Evolutionary conservation across 2,329 filamentous ascomycete species (phyloP).

Genomic region (Phyllosticta citrichinensis): DNA sequence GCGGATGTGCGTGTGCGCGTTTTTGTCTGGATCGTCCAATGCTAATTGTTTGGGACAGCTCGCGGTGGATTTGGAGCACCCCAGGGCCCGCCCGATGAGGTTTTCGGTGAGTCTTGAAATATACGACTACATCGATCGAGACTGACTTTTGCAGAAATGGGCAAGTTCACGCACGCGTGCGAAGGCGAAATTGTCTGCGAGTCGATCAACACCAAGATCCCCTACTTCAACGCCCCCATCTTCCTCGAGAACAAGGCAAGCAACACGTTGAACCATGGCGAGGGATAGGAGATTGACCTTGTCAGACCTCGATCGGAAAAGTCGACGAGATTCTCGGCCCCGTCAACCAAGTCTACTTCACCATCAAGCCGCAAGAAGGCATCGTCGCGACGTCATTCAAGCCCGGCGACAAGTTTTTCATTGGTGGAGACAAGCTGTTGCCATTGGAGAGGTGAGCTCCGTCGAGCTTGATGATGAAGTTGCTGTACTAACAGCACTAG

Average conservation of each 20-base stretch:
- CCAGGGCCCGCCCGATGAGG: slow-evolving; percentile 35
- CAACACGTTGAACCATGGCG: slow-evolving; percentile 9
- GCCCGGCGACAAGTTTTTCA: slow-evolving; percentile 93
- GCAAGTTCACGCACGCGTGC: slow-evolving; percentile 83
- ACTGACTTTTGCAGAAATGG: slow-evolving; percentile 59
- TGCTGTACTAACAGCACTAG: slow-evolving; percentile 22
- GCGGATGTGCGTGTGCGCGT: slow-evolving; percentile 27
- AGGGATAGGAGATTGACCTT: slow-evolving; percentile 15
- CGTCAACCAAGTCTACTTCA: slow-evolving; percentile 97
- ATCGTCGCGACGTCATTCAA: slow-evolving; percentile 95
- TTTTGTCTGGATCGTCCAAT: not conserved
- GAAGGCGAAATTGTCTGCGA: slow-evolving; percentile 98
- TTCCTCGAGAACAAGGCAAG: slow-evolving; percentile 94
- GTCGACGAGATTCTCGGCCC: slow-evolving; percentile 96
- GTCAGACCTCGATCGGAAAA: slow-evolving; percentile 76
- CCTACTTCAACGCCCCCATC: slow-evolving; percentile 98
- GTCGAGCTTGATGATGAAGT: not conserved
- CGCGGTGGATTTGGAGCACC: slow-evolving; percentile 28
- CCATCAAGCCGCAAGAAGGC: slow-evolving; percentile 91
- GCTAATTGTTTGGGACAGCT: slow-evolving; percentile 18
- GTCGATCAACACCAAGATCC: slow-evolving; percentile 88
- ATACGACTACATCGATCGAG: not conserved
- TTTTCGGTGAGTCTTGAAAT: slow-evolving; percentile 27
- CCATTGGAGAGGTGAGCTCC: slow-evolving; percentile 65
- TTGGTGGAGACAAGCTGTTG: slow-evolving; percentile 85